Conservation (phyloP, 2,329 filamentous ascomycete species). For the Lachnellula arida region DNA sequence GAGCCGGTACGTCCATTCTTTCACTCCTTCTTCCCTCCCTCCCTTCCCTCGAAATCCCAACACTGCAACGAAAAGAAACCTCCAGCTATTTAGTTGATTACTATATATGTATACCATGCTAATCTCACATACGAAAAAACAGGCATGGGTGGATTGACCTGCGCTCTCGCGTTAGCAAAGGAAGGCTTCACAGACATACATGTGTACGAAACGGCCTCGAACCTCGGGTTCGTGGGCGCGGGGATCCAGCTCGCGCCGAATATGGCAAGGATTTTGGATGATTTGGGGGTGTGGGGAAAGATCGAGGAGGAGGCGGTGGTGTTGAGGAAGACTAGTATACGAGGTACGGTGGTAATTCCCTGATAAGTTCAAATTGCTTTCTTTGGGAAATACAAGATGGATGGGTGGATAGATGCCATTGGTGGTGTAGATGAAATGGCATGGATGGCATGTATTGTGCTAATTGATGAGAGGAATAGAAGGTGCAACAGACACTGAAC, state of each 20-base stretch:
- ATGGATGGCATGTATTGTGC: too few relatives aligned
- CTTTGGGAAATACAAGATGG: background rate
- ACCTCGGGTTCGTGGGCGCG: conserved; percentile 76
- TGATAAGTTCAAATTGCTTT: conserved; percentile 21
- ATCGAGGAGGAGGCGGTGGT: conserved; percentile 69
- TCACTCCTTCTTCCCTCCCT: too few relatives aligned
- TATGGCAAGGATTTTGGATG: conserved; percentile 70
- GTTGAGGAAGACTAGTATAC: conserved; percentile 66
- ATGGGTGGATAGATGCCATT: too few relatives aligned
- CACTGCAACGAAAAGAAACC: too few relatives aligned
- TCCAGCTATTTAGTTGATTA: too few relatives aligned
- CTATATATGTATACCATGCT: too few relatives aligned
- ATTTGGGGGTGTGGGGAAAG: conserved; percentile 65
- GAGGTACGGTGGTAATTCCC: conserved; percentile 39
- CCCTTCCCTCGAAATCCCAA: too few relatives aligned
- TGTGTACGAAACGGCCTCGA: conserved; percentile 68
- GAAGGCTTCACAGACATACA: conserved; percentile 70
- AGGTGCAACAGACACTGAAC: conserved; percentile 63
- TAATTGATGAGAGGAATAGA: conserved; percentile 36
- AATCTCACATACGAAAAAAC: background rate
- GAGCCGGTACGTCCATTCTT: too few relatives aligned
- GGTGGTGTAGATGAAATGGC: too few relatives aligned
- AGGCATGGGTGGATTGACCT: conserved; percentile 77
- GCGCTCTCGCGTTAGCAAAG: conserved; percentile 68
- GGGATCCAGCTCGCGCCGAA: conserved; percentile 84